Base-by-base conservation (phyloP, 1,139 yeast species). In the Candida tetrigidarum region DNA sequence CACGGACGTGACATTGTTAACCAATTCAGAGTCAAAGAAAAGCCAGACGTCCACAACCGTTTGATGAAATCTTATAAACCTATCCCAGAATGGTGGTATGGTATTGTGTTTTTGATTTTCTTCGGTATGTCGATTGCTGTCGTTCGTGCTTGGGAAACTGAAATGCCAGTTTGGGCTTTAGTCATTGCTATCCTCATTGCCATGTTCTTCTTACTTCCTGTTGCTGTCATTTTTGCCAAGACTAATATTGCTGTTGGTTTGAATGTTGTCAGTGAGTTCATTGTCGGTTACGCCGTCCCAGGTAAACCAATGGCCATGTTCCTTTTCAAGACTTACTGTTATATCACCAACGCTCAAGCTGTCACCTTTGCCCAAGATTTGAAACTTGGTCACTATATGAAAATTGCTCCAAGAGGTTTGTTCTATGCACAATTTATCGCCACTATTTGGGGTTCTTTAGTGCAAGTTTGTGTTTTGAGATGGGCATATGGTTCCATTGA, bases 61-160 rank as follows among this genome's bases (percentile, higher is more conserved):
- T 72, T 83, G 48, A 84, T 84, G 86, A 68, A 66, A 48, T 48
- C 50, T 47, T 85, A 84, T 62, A 74, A 68, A 43, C 82, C 78
- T 53, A 81, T 78, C 25, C 91, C 91, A 27, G 82, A 76, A 49
- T 83, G 88, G 88, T 81, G 88, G 86, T 85, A 70, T 56, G 57
- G 57, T 1, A 55, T 74, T 29, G 70, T 80, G 5, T 78, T 83
- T 58, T 50, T 71, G 19, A 50, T 63, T 23, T 69, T 71, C 51
- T 71, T 74, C 49, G 78, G 63, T 27, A 48, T 72, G 51, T 61
- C 78, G 7, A 60, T 74, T 48, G 77, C 63, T 22, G 68, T 74
- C 26, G 55, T 67, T 37, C 60, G 67, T 56, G 73, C 56, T 19
- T 71, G 74, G 74, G 46, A 62, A 42, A 84, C 78, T 20, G 70